Conservation (phyloP, 345 rosid species). For the Garcia nutans region DNA sequence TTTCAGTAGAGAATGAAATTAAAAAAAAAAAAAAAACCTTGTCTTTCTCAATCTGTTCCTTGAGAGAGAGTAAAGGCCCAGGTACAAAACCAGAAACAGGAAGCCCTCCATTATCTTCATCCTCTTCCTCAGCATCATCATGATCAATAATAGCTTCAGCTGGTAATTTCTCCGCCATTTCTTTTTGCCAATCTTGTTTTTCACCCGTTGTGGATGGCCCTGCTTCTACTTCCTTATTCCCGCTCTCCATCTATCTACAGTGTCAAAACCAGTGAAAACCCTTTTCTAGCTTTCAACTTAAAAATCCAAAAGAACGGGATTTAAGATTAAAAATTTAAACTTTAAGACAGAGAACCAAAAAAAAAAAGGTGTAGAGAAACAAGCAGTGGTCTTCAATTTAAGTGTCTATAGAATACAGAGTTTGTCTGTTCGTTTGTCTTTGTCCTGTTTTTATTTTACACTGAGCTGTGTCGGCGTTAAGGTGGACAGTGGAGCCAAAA, state of each 20-base stretch:
- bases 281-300: not conserved
- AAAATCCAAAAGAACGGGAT: not conserved
- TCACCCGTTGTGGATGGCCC: slow-evolving; percentile 24
- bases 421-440: not conserved
- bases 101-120: slow-evolving; percentile 22
- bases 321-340: not conserved
- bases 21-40: slow-evolving; percentile 31
- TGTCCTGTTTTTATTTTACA: not conserved
- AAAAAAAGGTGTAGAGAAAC: not conserved
- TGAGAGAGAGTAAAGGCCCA: slow-evolving; percentile 53
- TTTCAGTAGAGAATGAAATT: not conserved
- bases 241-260: slow-evolving; percentile 20
- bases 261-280: not conserved
- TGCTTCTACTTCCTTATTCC: slow-evolving; percentile 15
- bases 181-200: slow-evolving; percentile 9
- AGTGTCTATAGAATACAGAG: not conserved
- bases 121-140: slow-evolving; percentile 27
- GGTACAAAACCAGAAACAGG: slow-evolving; percentile 43
- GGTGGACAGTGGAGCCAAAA: slow-evolving; percentile 9
- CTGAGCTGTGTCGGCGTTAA: not conserved
- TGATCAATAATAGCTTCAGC: slow-evolving; percentile 8
- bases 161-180: slow-evolving; percentile 4
- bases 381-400: not conserved
- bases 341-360: not conserved
- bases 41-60: slow-evolving; percentile 60